Percentiles rank a stretch among this genome's conserved stretches.
These are phyloP conservation scores for Penicillium sp. DNA, from an alignment of 2,329 filamentous ascomycete genomes.

Conservation along the genomic window DNA sequence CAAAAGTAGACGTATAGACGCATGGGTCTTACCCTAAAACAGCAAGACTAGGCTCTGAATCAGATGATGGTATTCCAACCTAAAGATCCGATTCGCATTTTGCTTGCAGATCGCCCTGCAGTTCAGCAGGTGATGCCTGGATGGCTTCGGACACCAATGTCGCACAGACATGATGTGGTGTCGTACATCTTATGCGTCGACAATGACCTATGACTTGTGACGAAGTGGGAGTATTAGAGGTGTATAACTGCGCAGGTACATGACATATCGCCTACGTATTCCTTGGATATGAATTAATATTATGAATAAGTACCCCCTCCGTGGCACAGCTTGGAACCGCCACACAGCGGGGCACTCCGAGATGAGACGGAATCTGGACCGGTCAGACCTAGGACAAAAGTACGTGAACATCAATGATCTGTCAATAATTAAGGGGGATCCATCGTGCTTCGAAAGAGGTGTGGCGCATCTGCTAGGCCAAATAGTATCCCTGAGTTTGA, in stretches of 20 bases:
- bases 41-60: slow-evolving; percentile 1
- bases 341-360: slow-evolving; percentile 19
- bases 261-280: background rate
- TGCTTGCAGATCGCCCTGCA: slow-evolving; percentile 17
- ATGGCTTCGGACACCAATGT: slow-evolving; percentile 6
- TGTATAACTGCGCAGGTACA: background rate
- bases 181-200: background rate
- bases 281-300: background rate
- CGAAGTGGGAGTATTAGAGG: background rate
- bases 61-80: slow-evolving; percentile 16
- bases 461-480: slow-evolving; percentile 7
- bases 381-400: slow-evolving; percentile 1
- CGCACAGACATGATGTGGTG: slow-evolving; percentile 4
- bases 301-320: background rate
- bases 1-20: background rate
- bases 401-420: slow-evolving; percentile 7
- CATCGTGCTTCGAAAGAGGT: background rate
- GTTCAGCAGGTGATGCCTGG: slow-evolving; percentile 19
- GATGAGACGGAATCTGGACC: slow-evolving; percentile 1
- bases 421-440: slow-evolving; percentile 13
- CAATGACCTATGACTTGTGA: background rate
- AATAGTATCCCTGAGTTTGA: slow-evolving; percentile 1
- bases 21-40: slow-evolving; percentile 6
- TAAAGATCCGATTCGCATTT: slow-evolving; percentile 14
- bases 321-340: slow-evolving; percentile 22